A percentile compares a stretch with the other conserved stretches of the same genome.
phyloP scores from a whole-genome alignment of 805 yeast species.

The Spencermartinsiella europaea region DNA sequence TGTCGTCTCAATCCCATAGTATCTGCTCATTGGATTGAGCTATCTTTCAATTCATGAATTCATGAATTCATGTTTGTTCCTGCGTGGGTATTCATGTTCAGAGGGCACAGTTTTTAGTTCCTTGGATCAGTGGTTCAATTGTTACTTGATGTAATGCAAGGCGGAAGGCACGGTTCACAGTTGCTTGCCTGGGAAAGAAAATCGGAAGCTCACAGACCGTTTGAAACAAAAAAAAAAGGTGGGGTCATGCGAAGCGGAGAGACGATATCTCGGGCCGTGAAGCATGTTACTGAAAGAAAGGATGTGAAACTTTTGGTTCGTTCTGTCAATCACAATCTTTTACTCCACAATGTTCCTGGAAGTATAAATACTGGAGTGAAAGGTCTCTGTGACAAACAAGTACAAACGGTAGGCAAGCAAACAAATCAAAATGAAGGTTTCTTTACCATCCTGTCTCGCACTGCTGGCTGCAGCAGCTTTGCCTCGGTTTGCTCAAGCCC shows the following conservation, averaged over 20 bases:
- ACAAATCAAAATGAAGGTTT: background rate
- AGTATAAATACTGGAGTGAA: background rate
- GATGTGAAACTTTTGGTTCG: too few relatives aligned
- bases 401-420: background rate
- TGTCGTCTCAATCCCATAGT: too few relatives aligned
- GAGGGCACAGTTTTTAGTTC: background rate
- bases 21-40: too few relatives aligned
- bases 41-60: too few relatives aligned
- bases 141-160: background rate
- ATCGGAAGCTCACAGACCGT: too few relatives aligned
- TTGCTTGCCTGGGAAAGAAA: too few relatives aligned
- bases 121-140: background rate
- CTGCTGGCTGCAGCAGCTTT: background rate
- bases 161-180: background rate
- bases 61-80: background rate
- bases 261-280: background rate
- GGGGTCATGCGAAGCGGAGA: too few relatives aligned
- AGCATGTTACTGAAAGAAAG: too few relatives aligned
- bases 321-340: background rate
- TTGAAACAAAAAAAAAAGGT: too few relatives aligned
- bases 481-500: conserved; percentile 1
- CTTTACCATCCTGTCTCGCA: background rate
- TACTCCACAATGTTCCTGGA: background rate
- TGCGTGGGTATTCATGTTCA: background rate
- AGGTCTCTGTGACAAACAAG: background rate